Evolutionary conservation across 768 basidiomycete species (phyloP), one percentile per base, ranked within the genome.

Genomic region (Rhizopogon sp.): DNA sequence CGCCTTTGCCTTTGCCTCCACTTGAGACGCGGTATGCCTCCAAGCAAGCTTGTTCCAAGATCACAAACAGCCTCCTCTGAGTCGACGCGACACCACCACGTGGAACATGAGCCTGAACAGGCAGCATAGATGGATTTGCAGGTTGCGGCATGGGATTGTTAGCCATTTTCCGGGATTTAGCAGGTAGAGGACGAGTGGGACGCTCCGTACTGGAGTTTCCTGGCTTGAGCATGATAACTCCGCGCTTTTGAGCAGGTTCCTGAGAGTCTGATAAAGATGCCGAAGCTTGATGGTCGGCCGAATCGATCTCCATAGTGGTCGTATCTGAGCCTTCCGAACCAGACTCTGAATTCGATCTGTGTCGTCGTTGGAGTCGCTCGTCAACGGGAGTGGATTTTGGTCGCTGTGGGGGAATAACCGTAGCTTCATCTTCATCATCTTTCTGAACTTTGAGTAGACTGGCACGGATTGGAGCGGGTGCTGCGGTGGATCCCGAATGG

Each of bases 21-120:
- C 83, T 78, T 43, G 85, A 84, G 58, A 97, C 81, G 56, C 90
- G 82, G 75, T 98, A 98, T 3, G 93, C 91, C 75, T 98, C 96
- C 51, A 99, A 76, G 66, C 97, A 99, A 0, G 97, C 96, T 66
- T 95, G 88, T 67, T 92, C 90, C 43, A 99, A 76, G 9, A 99
- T 79, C 47, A 99, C 95, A 58, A 88, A 97, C 16, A 99, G 77
- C 50, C 88, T 75, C 28, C 94, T 79, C 53, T 82, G 80, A 2
- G 75, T 71, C 0, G 79, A 74, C 9, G 76, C 74, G n/a, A 78
- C 70, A 35, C 78, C 76, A 7, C 78, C 79, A 54, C 81, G 74
- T 52, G 85, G 74, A 9, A 92, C 88, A 43, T 85, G 84, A 2
- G 90, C 90, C 63, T 90, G 88, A 0, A 90, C 78, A 31, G 93